phyloP scores from a whole-genome alignment of 2,329 filamentous ascomycete genomes.

The Fusarium algeriense region DNA sequence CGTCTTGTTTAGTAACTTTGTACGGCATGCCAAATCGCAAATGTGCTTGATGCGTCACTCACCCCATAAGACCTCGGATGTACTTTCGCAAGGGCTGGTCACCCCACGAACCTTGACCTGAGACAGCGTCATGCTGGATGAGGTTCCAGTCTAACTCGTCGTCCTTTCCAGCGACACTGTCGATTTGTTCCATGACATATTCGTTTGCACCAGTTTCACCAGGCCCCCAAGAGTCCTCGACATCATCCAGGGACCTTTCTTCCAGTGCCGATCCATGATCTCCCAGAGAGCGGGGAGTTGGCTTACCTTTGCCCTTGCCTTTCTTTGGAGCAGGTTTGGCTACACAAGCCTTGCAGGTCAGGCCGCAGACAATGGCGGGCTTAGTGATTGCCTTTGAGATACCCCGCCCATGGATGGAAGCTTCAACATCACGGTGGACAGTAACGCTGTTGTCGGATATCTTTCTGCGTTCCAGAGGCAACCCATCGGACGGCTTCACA shows the following conservation, averaged over 20 bases:
- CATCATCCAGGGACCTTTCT: neutral
- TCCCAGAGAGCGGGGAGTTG: neutral
- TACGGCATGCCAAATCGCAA: no score
- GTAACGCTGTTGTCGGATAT: no score
- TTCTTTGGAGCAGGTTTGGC: neutral
- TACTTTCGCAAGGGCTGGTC: neutral
- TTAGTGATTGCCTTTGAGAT: neutral
- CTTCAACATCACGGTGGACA: no score
- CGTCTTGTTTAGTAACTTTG: neutral
- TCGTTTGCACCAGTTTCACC: neutral
- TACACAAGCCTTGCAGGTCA: neutral
- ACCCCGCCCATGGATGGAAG: neutral
- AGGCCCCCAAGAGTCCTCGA: neutral
- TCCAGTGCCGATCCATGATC: neutral
- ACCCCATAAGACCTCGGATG: neutral
- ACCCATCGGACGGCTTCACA: neutral
- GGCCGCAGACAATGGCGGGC: neutral
- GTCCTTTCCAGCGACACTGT: neutral
- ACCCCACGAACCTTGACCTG: neutral
- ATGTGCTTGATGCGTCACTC: neutral
- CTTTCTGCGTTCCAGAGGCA: no score
- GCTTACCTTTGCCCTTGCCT: neutral
- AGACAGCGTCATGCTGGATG: neutral
- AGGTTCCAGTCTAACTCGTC: neutral
- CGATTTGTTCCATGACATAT: neutral